phyloP scores from a whole-genome alignment of 1,139 yeast genomes.

The Magnusiomyces sp. region DNA sequence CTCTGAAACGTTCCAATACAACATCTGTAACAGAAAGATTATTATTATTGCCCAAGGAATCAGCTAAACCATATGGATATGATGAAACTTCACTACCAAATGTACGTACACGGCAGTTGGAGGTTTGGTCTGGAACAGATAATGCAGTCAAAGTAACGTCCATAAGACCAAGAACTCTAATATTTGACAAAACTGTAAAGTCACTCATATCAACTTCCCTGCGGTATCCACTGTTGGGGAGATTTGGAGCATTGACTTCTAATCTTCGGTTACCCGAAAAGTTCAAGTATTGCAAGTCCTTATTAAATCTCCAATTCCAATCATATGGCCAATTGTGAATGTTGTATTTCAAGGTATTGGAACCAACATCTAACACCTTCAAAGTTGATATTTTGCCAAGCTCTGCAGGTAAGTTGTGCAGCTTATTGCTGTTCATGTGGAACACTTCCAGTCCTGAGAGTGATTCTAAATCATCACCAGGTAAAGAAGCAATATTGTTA shows the following conservation, averaged over 20 bases:
- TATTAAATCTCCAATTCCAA: slow-evolving; percentile 95
- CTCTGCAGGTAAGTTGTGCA: slow-evolving; percentile 86
- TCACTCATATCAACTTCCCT: slow-evolving; percentile 52
- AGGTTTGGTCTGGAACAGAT: slow-evolving; percentile 80
- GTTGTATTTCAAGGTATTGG: slow-evolving; percentile 83
- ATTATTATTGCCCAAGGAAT: slow-evolving; percentile 64
- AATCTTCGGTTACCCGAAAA: slow-evolving; percentile 88
- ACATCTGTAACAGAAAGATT: slow-evolving; percentile 72
- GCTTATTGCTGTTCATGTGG: slow-evolving; percentile 72
- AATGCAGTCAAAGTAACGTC: slow-evolving; percentile 86
- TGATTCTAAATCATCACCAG: slow-evolving; percentile 74
- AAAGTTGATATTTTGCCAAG: slow-evolving; percentile 59
- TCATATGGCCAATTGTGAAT: slow-evolving; percentile 93
- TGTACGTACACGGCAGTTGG: slow-evolving; percentile 79
- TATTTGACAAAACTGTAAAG: slow-evolving; percentile 60
- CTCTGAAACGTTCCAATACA: slow-evolving; percentile 81
- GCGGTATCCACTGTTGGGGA: slow-evolving; percentile 23
- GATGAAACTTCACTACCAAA: slow-evolving; percentile 77
- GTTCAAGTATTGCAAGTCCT: slow-evolving; percentile 67
- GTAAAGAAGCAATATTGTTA: slow-evolving; percentile 66
- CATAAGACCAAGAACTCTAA: slow-evolving; percentile 77
- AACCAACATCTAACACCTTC: slow-evolving; percentile 79
- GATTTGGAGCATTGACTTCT: slow-evolving; percentile 67
- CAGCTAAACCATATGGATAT: slow-evolving; percentile 87
- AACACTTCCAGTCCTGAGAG: slow-evolving; percentile 52